Conservation (phyloP, 768 basidiomycete genomes). For the Ramaria sp. region DNA sequence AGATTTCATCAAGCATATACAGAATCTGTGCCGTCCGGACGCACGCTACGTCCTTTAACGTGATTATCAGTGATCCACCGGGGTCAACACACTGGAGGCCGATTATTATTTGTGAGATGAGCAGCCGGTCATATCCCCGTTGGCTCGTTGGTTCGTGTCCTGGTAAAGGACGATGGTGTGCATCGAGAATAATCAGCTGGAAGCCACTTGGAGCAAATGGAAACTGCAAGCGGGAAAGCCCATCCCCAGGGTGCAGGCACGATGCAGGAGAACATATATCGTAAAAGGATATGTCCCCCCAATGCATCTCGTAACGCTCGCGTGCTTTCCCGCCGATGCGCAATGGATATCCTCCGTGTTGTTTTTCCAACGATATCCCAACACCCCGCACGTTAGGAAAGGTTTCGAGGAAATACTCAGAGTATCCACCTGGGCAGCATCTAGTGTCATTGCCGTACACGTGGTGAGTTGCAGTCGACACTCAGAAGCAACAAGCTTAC, state of each 20-base stretch:
- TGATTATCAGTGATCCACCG: slow-evolving; percentile 23
- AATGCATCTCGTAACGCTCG: slow-evolving; percentile 15
- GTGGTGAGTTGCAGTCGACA: neutral
- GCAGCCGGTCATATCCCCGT: slow-evolving; percentile 16
- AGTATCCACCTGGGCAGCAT: slow-evolving; percentile 23
- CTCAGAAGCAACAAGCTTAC: slow-evolving; percentile 9
- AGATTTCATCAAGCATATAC: slow-evolving; percentile 21
- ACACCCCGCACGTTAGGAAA: slow-evolving; percentile 15
- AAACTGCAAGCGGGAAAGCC: neutral
- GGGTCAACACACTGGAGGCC: slow-evolving; percentile 16
- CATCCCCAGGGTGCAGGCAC: neutral
- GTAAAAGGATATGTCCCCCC: slow-evolving; percentile 19
- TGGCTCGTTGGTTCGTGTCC: neutral
- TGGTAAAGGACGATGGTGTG: slow-evolving; percentile 20
- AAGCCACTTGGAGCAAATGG: slow-evolving; percentile 8
- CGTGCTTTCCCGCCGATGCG: slow-evolving; percentile 14
- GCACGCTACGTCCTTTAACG: slow-evolving; percentile 21
- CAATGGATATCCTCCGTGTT: slow-evolving; percentile 17
- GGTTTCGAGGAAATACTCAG: slow-evolving; percentile 19
- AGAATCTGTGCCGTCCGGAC: slow-evolving; percentile 21
- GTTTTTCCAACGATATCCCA: slow-evolving; percentile 19
- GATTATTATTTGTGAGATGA: slow-evolving; percentile 23
- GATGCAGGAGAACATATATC: neutral
- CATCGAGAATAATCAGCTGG: slow-evolving; percentile 25
- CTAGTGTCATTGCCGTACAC: slow-evolving; percentile 8